phyloP scores from a whole-genome alignment of 1,284 basidiomycete species.

The Lignosus rhinocerotis region DNA sequence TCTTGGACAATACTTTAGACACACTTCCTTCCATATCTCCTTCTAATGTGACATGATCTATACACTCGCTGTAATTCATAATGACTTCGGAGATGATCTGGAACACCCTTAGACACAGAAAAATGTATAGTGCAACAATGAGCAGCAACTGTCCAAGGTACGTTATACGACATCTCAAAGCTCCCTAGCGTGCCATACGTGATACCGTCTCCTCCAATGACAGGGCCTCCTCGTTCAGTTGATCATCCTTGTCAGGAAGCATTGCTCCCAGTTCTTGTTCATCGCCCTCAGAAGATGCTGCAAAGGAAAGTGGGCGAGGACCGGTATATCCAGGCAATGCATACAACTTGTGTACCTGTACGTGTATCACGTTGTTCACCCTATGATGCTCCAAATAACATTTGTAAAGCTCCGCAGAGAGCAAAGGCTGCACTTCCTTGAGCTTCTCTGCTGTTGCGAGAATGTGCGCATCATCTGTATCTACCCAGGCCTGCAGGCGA shows the following conservation, averaged over 20 bases:
- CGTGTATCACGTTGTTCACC: background rate
- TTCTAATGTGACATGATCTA: too few species aligned
- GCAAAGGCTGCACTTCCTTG: background rate
- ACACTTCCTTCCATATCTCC: too few species aligned
- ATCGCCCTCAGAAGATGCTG: background rate
- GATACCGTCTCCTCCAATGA: background rate
- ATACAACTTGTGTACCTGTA: background rate
- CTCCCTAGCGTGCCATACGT: background rate
- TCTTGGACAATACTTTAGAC: too few species aligned
- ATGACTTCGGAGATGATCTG: too few species aligned
- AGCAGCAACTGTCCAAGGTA: background rate
- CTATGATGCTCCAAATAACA: background rate
- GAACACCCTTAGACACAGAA: background rate
- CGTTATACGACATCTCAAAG: background rate
- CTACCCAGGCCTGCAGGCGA: background rate
- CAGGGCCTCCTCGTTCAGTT: background rate
- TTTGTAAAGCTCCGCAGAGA: background rate
- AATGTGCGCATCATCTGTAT: slow-evolving; percentile 3
- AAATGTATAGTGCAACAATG: background rate
- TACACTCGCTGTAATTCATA: too few species aligned
- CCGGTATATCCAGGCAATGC: background rate
- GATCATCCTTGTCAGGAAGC: background rate
- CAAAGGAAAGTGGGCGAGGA: background rate
- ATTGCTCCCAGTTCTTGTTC: background rate
- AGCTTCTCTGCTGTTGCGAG: background rate